phyloP scores from a whole-genome alignment of 2,329 filamentous ascomycete genomes.

The Laburnicola sp. region DNA sequence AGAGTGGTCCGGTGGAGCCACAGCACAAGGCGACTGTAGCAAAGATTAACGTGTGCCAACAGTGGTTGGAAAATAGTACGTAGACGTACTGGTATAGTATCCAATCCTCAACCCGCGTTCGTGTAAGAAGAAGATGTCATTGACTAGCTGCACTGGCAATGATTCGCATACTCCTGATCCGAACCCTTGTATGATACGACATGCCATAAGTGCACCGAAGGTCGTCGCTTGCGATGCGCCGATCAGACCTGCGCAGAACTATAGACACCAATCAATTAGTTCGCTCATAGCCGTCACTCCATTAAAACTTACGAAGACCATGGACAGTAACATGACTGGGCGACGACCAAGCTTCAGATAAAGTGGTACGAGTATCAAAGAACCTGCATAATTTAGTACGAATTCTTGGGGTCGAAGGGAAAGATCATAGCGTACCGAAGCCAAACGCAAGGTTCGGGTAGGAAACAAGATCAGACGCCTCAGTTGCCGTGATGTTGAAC shows the following conservation, averaged over 20 bases:
- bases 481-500: constrained; percentile 56
- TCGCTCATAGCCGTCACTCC: background rate
- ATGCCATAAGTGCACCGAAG: constrained; percentile 49
- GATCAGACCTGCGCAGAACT: constrained; percentile 49
- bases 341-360: constrained; percentile 58
- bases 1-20: constrained; percentile 59
- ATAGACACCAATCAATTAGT: constrained; percentile 3
- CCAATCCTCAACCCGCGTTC: constrained; percentile 57
- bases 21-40: constrained; percentile 58
- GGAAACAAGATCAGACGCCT: constrained; percentile 60
- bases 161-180: constrained; percentile 53
- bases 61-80: background rate
- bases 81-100: constrained; percentile 55
- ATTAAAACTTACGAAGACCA: constrained; percentile 37
- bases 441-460: constrained; percentile 65
- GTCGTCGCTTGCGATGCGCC: constrained; percentile 48
- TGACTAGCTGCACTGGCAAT: constrained; percentile 53
- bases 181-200: constrained; percentile 49
- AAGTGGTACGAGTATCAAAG: constrained; percentile 59
- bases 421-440: constrained; percentile 46
- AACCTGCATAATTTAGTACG: constrained; percentile 25
- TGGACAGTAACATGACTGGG: constrained; percentile 49
- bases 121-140: constrained; percentile 54
- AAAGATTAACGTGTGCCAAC: constrained; percentile 17
- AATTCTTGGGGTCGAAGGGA: constrained; percentile 9